Conservation (phyloP, 169 alveolate genomes). For the Eimeria acervulina region DNA sequence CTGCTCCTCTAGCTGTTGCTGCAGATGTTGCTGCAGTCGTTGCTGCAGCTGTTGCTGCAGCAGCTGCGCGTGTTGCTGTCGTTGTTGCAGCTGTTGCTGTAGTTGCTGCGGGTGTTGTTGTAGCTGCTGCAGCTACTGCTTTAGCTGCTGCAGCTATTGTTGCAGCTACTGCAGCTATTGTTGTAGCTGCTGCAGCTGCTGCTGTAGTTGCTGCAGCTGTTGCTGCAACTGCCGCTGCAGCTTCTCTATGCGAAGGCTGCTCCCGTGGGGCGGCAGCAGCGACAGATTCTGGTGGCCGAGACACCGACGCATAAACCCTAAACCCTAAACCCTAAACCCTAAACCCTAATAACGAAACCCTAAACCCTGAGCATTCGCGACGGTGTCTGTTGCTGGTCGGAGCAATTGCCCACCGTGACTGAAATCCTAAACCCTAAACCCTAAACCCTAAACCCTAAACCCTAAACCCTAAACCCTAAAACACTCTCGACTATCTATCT, state of each 20-base stretch:
- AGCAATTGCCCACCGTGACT: background rate
- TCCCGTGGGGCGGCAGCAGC: background rate
- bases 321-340: conserved; percentile 28
- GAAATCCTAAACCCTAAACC: conserved; percentile 25
- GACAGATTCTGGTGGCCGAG: background rate
- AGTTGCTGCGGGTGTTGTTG: no score
- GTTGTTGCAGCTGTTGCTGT: no score
- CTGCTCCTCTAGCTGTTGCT: background rate
- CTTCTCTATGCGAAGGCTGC: background rate
- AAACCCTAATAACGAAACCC: background rate
- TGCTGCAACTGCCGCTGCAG: background rate
- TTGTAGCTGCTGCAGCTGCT: background rate
- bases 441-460: background rate
- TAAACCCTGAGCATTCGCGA: background rate
- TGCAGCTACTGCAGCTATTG: no score
- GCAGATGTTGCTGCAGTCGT: background rate
- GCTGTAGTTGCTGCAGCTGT: background rate
- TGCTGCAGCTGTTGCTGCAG: background rate
- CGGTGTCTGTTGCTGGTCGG: no score
- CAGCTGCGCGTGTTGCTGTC: no score
- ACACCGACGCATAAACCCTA: background rate
- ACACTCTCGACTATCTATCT: background rate
- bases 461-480: background rate
- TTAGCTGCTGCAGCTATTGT: no score
- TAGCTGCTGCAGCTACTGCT: no score